Percentiles rank a stretch among this genome's conserved stretches.
These are phyloP conservation scores for Saitozyma sp. DNA, from an alignment of 768 basidiomycete species.

Conservation along the genomic window DNA sequence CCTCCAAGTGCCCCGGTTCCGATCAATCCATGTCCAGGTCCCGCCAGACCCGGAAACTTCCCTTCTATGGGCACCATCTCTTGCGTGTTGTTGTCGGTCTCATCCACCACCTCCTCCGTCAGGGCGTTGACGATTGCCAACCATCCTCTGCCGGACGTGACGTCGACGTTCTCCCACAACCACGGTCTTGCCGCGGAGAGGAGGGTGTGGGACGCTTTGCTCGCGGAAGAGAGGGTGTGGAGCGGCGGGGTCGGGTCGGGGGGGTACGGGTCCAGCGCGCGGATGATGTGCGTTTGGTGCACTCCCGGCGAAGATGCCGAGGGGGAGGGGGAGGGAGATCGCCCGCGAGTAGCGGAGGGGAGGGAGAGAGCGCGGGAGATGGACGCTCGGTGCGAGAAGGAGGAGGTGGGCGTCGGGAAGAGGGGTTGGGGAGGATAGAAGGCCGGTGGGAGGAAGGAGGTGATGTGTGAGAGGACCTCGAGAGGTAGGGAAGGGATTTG, in stretches of 20 bases:
- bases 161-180: constrained; percentile 51
- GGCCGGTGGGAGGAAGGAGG: constrained; percentile 38
- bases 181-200: constrained; percentile 44
- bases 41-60: constrained; percentile 1
- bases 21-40: not conserved
- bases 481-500: constrained; percentile 24
- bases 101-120: constrained; percentile 45
- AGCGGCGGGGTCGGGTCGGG: constrained; percentile 9
- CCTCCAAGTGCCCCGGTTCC: too few relatives aligned
- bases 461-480: constrained; percentile 39
- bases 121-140: constrained; percentile 50
- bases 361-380: constrained; percentile 3
- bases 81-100: constrained; percentile 7
- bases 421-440: constrained; percentile 23
- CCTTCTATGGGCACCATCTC: not conserved
- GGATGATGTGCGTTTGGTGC: constrained; percentile 5
- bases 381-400: not conserved
- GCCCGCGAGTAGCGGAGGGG: not conserved
- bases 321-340: too few relatives aligned
- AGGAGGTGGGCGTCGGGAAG: not conserved
- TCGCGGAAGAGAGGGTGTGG: constrained; percentile 21
- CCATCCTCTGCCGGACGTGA: constrained; percentile 47
- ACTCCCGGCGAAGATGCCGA: not conserved
- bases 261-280: constrained; percentile 30
- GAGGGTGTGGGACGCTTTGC: constrained; percentile 19